Percentiles rank a stretch among this genome's conserved stretches.
Evolutionary conservation across 192 early-diverging fungal species (phyloP).

Genomic region (Umbelopsis sp.): DNA sequence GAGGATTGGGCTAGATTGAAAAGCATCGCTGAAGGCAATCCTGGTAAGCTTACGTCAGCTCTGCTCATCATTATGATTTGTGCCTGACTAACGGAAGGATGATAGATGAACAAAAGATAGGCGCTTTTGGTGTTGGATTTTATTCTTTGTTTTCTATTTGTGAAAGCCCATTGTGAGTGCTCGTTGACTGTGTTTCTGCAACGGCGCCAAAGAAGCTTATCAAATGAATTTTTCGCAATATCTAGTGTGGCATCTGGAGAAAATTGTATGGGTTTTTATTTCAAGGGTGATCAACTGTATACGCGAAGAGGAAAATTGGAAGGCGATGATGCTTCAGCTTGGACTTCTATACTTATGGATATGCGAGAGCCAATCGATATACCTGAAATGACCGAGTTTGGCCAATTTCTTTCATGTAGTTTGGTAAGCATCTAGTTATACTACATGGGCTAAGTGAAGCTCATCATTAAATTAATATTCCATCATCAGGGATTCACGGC

Average conservation of each 20-base stretch:
- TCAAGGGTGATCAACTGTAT: slow-evolving; percentile 85
- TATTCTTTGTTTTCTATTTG: slow-evolving; percentile 89
- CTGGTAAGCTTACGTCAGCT: slow-evolving; percentile 59
- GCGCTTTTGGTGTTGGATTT: slow-evolving; percentile 83
- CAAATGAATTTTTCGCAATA: background rate
- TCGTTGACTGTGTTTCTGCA: background rate
- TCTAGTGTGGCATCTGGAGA: slow-evolving; percentile 68
- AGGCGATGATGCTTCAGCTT: slow-evolving; percentile 44
- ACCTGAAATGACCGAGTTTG: slow-evolving; percentile 67
- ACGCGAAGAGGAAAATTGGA: slow-evolving; percentile 67
- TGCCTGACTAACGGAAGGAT: background rate
- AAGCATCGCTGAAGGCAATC: slow-evolving; percentile 92
- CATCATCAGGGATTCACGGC: slow-evolving; percentile 69
- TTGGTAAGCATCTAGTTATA: slow-evolving; percentile 29
- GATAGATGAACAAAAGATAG: slow-evolving; percentile 63
- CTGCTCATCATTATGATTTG: slow-evolving; percentile 34
- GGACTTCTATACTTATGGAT: slow-evolving; percentile 80
- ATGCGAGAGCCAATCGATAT: slow-evolving; percentile 76
- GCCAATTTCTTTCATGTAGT: slow-evolving; percentile 66
- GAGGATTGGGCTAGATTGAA: slow-evolving; percentile 84
- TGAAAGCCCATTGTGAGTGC: slow-evolving; percentile 82
- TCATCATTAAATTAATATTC: background rate
- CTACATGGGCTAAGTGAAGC: background rate
- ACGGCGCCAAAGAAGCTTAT: background rate
- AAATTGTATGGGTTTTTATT: slow-evolving; percentile 88